A percentile compares a stretch with the other conserved stretches of the same genome.
phyloP scores from a whole-genome alignment of 1,284 basidiomycete species.

The Peniophora sp. region DNA sequence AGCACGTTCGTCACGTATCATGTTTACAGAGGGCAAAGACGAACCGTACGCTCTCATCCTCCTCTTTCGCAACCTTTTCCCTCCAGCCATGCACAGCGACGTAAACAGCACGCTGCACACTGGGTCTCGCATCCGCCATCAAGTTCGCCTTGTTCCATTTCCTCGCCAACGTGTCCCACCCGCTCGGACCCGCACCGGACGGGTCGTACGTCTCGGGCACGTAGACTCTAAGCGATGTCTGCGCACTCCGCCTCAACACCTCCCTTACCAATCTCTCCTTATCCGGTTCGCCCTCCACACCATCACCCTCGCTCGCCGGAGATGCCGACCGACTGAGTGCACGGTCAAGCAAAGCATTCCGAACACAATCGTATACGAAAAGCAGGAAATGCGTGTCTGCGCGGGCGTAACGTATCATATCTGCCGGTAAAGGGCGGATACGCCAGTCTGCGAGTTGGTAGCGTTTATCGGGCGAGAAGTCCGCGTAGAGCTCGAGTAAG shows the following conservation, averaged over 20 bases:
- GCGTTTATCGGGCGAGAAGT: slow-evolving; percentile 90
- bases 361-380: slow-evolving; percentile 90
- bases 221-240: slow-evolving; percentile 67
- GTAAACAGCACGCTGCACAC: slow-evolving; percentile 9
- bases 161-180: slow-evolving; percentile 72
- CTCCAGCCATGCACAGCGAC: slow-evolving; percentile 74
- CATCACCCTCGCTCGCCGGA: slow-evolving; percentile 4
- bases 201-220: slow-evolving; percentile 64
- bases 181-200: slow-evolving; percentile 61
- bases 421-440: slow-evolving; percentile 80
- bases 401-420: slow-evolving; percentile 90
- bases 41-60: slow-evolving; percentile 83
- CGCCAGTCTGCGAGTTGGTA: slow-evolving; percentile 98
- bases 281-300: slow-evolving; percentile 14
- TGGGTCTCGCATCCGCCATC: slow-evolving; percentile 21
- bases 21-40: slow-evolving; percentile 16
- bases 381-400: slow-evolving; percentile 95
- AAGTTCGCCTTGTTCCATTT: slow-evolving; percentile 69
- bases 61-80: slow-evolving; percentile 71
- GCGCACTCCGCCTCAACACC: slow-evolving; percentile 62
- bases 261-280: slow-evolving; percentile 34
- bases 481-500: slow-evolving; percentile 85
- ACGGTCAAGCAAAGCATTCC: slow-evolving; percentile 77
- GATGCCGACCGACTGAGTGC: slow-evolving; percentile 28
- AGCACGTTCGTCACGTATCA: slow-evolving; percentile 2